Evolutionary conservation across 129 eudicot species (phyloP), one percentile per base, ranked within the genome.

Genomic region (Pulicaria dysenterica): DNA sequence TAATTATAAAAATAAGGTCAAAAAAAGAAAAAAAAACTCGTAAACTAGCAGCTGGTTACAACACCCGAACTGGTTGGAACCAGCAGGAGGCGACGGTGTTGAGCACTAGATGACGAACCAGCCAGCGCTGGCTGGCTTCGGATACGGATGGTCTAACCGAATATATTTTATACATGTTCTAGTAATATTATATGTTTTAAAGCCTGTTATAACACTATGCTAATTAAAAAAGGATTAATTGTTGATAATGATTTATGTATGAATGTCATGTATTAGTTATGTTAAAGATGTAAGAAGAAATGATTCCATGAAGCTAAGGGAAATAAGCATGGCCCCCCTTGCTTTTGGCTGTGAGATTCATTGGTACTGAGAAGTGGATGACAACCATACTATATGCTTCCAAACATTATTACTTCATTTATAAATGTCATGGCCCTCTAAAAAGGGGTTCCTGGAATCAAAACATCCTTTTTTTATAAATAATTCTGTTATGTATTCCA

Each of bases 361-460:
- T 78, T 37, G 82, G 72, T 55, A 78, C 41, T 63, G 67, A 56
- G 77, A 63, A 78, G 77, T 78, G 82, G 82, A 78, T 78, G 82
- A 71, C 82, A 78, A 78, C 82, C 82, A 78, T 71, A 62, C 72
- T 70, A 62, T 70, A 78, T 78, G 82, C 82, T 78, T 78, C 82
- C 77, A 70, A 70, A 78, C 77, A 78, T 78, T 62, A 78, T 78
- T 70, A 78, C 73, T 53, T 62, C 82, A 70, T 78, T 77, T 78
- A 78, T 78, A 70, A 70, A 62, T 70, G 62, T 44, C 72, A 71
- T 64, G 73, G 66, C 70, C 82, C 82, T 34, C 67, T 53, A 78
- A 70, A 76, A 43, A 78, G 58, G 59, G 73, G 67, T 78, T 78
- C 67, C 43, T 62, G 67, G 77, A 78, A 78, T 78, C 82, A 71